Percentiles rank a stretch among this genome's conserved stretches.
These are phyloP conservation scores for Plasmodium adleri DNA, from an alignment of 169 alveolate genomes.

Conservation along the genomic window DNA sequence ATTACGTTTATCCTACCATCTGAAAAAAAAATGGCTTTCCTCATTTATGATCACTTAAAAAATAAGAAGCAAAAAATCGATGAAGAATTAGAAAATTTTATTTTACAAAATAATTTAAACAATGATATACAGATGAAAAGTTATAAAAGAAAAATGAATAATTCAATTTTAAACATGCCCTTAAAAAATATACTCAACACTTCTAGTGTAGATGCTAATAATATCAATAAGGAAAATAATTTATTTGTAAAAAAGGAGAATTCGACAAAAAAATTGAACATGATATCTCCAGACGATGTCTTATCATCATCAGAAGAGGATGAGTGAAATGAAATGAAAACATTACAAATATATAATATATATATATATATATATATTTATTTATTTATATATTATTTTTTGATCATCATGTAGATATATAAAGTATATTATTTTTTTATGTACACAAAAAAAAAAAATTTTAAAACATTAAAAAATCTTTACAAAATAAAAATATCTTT, in stretches of 20 bases:
- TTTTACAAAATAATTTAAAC: constrained; percentile 29
- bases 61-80: constrained; percentile 38
- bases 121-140: constrained; percentile 32
- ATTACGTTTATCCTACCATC: constrained; percentile 54
- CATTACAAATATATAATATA: background rate
- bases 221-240: no score
- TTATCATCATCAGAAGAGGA: constrained; percentile 70
- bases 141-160: constrained; percentile 58
- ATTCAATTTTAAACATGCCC: constrained; percentile 27
- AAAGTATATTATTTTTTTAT: no score
- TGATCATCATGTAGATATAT: no score
- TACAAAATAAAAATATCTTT: no score
- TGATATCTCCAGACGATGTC: constrained; percentile 69
- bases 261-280: constrained; percentile 13
- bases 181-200: constrained; percentile 10
- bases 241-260: constrained; percentile 7
- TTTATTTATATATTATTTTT: background rate
- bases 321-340: background rate
- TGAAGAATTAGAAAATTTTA: constrained; percentile 49
- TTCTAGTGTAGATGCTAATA: background rate
- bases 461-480: no score
- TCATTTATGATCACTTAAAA: constrained; percentile 48
- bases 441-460: no score
- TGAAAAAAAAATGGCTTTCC: constrained; percentile 73
- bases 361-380: background rate